These are phyloP conservation scores for Kwoniella dejecticola DNA, from an alignment of 768 basidiomycete species.

Conservation along the genomic window DNA sequence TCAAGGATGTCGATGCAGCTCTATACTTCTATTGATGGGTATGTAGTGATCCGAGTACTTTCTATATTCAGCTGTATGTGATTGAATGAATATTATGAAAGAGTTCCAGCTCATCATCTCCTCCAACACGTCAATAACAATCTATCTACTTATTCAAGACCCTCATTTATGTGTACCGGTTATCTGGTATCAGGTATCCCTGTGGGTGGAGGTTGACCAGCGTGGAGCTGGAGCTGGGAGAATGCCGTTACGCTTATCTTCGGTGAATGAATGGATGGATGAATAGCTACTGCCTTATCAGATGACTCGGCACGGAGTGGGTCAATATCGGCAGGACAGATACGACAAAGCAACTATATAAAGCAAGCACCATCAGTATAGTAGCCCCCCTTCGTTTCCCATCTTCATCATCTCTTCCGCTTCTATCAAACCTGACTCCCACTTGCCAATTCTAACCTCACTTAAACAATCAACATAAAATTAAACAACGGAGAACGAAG, in stretches of 20 bases:
- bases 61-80: no score
- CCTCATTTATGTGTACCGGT: neutral
- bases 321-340: neutral
- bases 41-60: neutral
- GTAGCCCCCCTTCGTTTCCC: neutral
- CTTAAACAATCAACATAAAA: no score
- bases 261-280: no score
- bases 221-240: neutral
- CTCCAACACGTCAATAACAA: conserved; percentile 11
- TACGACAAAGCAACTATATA: no score
- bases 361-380: neutral
- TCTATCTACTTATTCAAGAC: neutral
- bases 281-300: neutral
- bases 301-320: neutral
- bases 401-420: neutral
- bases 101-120: conserved; percentile 22
- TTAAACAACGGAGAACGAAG: no score
- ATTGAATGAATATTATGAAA: no score
- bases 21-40: no score
- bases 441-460: neutral
- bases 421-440: neutral
- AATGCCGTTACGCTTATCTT: neutral
- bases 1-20: no score
- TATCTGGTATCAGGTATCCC: neutral
- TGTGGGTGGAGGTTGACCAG: conserved; percentile 13